A percentile compares a stretch with the other conserved stretches of the same genome.
These are phyloP conservation scores for Phoma sp. DNA, from an alignment of 2,329 filamentous ascomycete genomes.

Conservation along the genomic window DNA sequence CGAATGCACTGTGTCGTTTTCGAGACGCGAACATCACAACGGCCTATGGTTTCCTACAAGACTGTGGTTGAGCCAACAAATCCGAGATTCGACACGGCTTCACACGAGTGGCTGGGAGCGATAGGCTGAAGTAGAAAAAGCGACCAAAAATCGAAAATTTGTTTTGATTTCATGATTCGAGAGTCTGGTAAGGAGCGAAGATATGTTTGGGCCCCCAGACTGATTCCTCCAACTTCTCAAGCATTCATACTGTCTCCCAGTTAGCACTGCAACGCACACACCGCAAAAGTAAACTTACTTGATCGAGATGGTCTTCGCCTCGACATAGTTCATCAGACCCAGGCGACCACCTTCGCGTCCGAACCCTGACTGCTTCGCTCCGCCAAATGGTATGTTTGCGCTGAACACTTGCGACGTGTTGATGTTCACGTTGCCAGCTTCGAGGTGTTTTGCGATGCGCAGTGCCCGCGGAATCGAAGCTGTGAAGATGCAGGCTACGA, in stretches of 20 bases:
- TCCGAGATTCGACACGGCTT: not conserved
- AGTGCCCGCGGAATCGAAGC: slow-evolving; percentile 34
- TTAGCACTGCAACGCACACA: not conserved
- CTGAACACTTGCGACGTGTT: slow-evolving; percentile 31
- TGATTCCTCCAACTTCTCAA: not conserved
- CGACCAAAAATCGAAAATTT: not conserved
- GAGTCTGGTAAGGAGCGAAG: too few relatives aligned
- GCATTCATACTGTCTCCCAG: slow-evolving; percentile 8
- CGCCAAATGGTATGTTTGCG: slow-evolving; percentile 40
- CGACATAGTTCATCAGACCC: slow-evolving; percentile 43
- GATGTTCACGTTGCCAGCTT: slow-evolving; percentile 43
- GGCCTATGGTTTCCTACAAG: not conserved
- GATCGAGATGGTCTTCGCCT: slow-evolving; percentile 42
- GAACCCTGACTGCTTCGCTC: slow-evolving; percentile 41
- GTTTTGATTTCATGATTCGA: too few relatives aligned
- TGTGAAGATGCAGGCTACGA: slow-evolving; percentile 34
- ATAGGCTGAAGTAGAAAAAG: not conserved
- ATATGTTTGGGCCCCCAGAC: not conserved
- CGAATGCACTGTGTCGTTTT: slow-evolving; percentile 2
- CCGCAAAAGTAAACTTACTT: slow-evolving; percentile 26
- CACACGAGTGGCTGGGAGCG: not conserved
- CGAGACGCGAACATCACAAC: not conserved
- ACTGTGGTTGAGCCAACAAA: not conserved
- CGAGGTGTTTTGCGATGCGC: slow-evolving; percentile 36
- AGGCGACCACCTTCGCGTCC: slow-evolving; percentile 39